These are phyloP conservation scores for Suillus decipiens DNA, from an alignment of 768 basidiomycete species.

Conservation along the genomic window DNA sequence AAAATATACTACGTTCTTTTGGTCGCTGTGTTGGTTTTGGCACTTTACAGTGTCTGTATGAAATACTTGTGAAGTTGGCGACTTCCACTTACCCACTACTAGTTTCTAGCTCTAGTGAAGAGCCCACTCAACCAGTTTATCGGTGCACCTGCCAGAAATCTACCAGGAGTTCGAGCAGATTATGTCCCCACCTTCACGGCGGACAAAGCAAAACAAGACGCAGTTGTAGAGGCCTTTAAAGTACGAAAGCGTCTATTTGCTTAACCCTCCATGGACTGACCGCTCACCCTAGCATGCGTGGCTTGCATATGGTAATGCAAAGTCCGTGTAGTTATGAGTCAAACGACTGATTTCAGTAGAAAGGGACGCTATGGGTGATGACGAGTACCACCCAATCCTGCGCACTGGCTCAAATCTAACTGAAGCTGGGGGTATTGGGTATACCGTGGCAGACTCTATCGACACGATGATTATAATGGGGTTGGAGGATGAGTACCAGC, in stretches of 20 bases:
- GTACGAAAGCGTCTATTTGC: slow-evolving; percentile 39
- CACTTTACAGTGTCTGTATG: slow-evolving; percentile 23
- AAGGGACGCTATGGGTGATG: slow-evolving; percentile 85
- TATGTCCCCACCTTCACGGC: slow-evolving; percentile 39
- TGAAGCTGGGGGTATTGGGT: slow-evolving; percentile 78
- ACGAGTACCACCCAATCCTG: slow-evolving; percentile 89
- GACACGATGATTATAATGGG: slow-evolving; percentile 90
- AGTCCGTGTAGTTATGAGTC: slow-evolving; percentile 18
- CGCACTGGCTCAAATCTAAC: slow-evolving; percentile 78
- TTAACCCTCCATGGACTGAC: slow-evolving; percentile 3
- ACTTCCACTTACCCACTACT: slow-evolving; percentile 8
- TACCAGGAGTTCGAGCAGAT: slow-evolving; percentile 25
- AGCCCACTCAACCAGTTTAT: slow-evolving; percentile 11
- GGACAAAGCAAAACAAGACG: slow-evolving; percentile 65
- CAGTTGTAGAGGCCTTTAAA: slow-evolving; percentile 78
- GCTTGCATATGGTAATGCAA: slow-evolving; percentile 69
- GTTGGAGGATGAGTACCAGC: slow-evolving; percentile 71
- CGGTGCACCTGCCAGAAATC: slow-evolving; percentile 7
- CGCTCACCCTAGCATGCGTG: slow-evolving; percentile 67
- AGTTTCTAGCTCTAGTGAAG: slow-evolving; percentile 19
- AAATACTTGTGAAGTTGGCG: neutral
- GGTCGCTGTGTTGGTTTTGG: slow-evolving; percentile 9
- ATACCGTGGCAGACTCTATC: slow-evolving; percentile 84
- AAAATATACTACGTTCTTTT: slow-evolving; percentile 18
- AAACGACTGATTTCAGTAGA: slow-evolving; percentile 46